These are phyloP conservation scores for Sporobolomyces phaffii DNA, from an alignment of 768 basidiomycete species.

Conservation along the genomic window DNA sequence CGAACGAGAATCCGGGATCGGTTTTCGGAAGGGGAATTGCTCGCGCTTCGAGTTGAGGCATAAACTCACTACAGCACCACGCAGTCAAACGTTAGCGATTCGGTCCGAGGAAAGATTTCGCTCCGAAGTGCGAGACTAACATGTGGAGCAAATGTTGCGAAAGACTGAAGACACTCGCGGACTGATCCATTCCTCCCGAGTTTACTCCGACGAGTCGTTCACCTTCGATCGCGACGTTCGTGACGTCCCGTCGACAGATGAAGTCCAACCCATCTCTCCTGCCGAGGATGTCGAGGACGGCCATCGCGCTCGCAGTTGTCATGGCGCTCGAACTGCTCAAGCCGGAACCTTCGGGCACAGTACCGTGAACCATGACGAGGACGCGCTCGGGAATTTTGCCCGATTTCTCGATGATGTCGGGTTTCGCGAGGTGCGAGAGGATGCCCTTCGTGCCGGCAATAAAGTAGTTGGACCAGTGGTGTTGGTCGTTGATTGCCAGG, in stretches of 20 bases:
- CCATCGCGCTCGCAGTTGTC: slow-evolving; percentile 77
- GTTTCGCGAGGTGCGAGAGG: slow-evolving; percentile 13
- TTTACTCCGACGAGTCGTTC: slow-evolving; percentile 44
- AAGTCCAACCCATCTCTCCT: slow-evolving; percentile 60
- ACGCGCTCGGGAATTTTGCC: slow-evolving; percentile 8
- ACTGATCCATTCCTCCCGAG: slow-evolving; percentile 68
- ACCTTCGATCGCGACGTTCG: slow-evolving; percentile 73
- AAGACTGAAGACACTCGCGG: slow-evolving; percentile 72
- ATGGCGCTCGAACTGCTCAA: slow-evolving; percentile 83
- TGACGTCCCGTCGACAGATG: slow-evolving; percentile 64
- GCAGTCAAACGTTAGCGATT: too few relatives aligned
- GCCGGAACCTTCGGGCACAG: slow-evolving; percentile 75
- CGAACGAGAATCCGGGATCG: slow-evolving; percentile 51
- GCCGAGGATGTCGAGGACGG: slow-evolving; percentile 57
- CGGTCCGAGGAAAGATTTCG: too few relatives aligned
- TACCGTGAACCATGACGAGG: slow-evolving; percentile 50
- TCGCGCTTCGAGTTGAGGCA: slow-evolving; percentile 62
- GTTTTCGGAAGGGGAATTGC: slow-evolving; percentile 59
- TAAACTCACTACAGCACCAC: slow-evolving; percentile 67
- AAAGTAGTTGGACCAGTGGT: slow-evolving; percentile 41
- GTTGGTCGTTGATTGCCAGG: slow-evolving; percentile 9
- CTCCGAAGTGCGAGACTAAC: slow-evolving; percentile 2
- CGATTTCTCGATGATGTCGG: background rate
- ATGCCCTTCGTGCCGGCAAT: slow-evolving; percentile 37
- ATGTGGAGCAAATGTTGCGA: slow-evolving; percentile 56